Evolutionary conservation across 2,329 filamentous ascomycete genomes (phyloP).

Genomic region (Sphaerulina vaccinii): DNA sequence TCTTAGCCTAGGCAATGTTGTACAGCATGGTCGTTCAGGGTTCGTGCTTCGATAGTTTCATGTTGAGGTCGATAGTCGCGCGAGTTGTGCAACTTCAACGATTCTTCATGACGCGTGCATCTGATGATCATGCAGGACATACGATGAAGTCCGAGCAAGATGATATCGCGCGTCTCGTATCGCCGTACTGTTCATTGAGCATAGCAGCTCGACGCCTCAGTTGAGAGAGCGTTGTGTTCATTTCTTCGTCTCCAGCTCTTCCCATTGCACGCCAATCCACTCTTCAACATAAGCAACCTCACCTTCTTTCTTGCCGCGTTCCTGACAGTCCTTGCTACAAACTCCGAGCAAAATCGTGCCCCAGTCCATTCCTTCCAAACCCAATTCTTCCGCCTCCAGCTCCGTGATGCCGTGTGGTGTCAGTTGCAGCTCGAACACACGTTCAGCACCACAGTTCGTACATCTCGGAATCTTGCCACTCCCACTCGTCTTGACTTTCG

Average conservation of each 20-base stretch:
- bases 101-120: neutral
- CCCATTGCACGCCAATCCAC: slow-evolving; percentile 98
- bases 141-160: no score
- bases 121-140: neutral
- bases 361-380: slow-evolving; percentile 90
- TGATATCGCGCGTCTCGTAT: no score
- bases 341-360: slow-evolving; percentile 86
- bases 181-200: no score
- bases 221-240: no score
- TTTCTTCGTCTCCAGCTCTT: slow-evolving; percentile 57
- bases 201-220: no score
- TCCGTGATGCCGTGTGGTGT: slow-evolving; percentile 87
- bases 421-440: slow-evolving; percentile 89
- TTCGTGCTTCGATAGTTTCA: neutral
- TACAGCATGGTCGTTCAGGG: neutral
- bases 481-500: slow-evolving; percentile 21
- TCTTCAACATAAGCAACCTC: slow-evolving; percentile 82
- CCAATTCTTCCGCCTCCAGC: slow-evolving; percentile 71
- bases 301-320: slow-evolving; percentile 56
- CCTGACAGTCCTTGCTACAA: slow-evolving; percentile 75
- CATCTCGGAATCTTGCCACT: slow-evolving; percentile 67
- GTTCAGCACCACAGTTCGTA: slow-evolving; percentile 67
- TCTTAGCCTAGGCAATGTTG: neutral
- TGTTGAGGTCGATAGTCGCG: neutral
- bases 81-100: no score